These are phyloP conservation scores for Holtermannia corniformis DNA, from an alignment of 768 basidiomycete species.

Conservation along the genomic window DNA sequence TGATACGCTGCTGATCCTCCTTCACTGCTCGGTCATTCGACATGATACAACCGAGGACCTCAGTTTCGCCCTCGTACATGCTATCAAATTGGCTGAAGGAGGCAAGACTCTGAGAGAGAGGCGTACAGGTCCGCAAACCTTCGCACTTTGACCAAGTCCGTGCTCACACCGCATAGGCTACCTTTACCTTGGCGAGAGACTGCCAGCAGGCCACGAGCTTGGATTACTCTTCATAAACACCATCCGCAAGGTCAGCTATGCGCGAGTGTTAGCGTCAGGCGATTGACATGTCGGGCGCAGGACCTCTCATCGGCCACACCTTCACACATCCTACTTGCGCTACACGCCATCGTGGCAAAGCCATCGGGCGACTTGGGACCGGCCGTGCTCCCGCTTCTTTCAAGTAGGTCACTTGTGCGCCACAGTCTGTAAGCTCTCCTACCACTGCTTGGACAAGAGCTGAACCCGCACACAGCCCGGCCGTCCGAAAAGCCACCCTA, in stretches of 20 bases:
- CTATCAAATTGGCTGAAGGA: constrained; percentile 22
- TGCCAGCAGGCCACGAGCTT: constrained; percentile 25
- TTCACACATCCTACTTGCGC: constrained; percentile 17
- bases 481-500: constrained; percentile 18
- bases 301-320: constrained; percentile 17
- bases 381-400: constrained; percentile 23
- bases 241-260: constrained; percentile 24
- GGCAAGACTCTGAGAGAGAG: constrained; percentile 17
- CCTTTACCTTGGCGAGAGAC: constrained; percentile 22
- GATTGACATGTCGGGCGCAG: constrained; percentile 5
- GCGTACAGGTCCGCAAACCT: constrained; percentile 20
- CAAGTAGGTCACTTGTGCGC: constrained; percentile 12
- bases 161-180: constrained; percentile 15
- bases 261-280: not conserved
- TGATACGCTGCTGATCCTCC: constrained; percentile 24
- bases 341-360: constrained; percentile 18
- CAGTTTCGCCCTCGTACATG: constrained; percentile 19
- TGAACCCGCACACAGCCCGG: constrained; percentile 7
- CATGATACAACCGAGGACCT: constrained; percentile 3
- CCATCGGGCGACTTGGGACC: constrained; percentile 22
- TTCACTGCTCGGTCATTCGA: constrained; percentile 17
- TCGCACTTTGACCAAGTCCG: not conserved
- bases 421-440: constrained; percentile 17
- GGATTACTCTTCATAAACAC: constrained; percentile 31
- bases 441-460: not conserved